phyloP scores from a whole-genome alignment of 2,329 filamentous ascomycete genomes.

The Aspergillus transmontanensis region DNA sequence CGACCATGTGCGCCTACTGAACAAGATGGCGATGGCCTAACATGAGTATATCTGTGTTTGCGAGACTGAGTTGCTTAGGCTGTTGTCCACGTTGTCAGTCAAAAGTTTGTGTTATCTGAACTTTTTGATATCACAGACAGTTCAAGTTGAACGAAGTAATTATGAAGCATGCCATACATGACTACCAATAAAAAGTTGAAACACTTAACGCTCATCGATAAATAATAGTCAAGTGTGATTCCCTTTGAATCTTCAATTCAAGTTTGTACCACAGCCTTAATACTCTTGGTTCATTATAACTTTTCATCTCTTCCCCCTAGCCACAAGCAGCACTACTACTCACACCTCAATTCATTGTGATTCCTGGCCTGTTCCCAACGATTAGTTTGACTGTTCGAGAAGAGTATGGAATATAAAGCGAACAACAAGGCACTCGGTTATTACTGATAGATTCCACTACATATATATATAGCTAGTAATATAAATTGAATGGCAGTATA shows the following conservation, averaged over 20 bases:
- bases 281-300: background rate
- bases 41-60: background rate
- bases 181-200: background rate
- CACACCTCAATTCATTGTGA: background rate
- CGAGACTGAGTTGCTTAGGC: background rate
- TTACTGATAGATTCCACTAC: too few species aligned
- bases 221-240: background rate
- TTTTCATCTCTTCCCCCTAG: too few species aligned
- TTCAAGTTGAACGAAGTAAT: conserved; percentile 8
- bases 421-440: too few species aligned
- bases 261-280: background rate
- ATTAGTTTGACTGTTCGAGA: too few species aligned
- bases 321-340: too few species aligned
- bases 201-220: background rate
- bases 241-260: background rate
- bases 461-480: too few species aligned
- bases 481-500: too few species aligned
- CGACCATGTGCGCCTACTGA: background rate
- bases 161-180: background rate
- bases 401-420: too few species aligned
- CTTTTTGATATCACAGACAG: conserved; percentile 1
- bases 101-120: conserved; percentile 11
- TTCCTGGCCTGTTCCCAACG: too few species aligned
- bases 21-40: background rate
- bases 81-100: background rate